Conservation (phyloP, 192 early-diverging fungal genomes). For the Chytriomyces hyalinus region DNA sequence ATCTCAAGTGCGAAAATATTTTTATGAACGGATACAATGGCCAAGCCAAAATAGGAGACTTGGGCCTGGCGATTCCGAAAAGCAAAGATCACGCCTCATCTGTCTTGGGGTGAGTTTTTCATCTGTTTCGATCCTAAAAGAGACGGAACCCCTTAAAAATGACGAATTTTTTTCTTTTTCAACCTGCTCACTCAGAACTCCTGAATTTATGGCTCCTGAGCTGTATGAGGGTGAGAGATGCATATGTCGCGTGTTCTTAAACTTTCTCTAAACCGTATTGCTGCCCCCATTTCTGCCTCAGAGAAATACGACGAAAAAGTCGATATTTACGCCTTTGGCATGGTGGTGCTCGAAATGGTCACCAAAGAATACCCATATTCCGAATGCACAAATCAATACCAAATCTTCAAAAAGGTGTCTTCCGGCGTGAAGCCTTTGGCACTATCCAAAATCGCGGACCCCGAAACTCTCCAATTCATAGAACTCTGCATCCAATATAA, state of each 20-base stretch:
- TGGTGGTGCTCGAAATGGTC: conserved; percentile 64
- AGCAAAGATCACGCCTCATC: conserved; percentile 68
- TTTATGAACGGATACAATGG: conserved; percentile 91
- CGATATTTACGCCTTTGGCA: conserved; percentile 89
- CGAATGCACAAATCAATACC: conserved; percentile 83
- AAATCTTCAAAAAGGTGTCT: conserved; percentile 83
- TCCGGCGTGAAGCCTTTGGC: conserved; percentile 74
- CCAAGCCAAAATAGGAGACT: conserved; percentile 86
- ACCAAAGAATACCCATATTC: conserved; percentile 89
- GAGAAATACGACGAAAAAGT: conserved; percentile 85
- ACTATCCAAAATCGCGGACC: conserved; percentile 65
- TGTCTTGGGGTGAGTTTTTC: conserved; percentile 60
- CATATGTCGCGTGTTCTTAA: not conserved
- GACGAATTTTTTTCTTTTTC: conserved; percentile 13
- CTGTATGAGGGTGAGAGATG: conserved; percentile 70
- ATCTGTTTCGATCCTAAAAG: not conserved
- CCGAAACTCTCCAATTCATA: conserved; percentile 69
- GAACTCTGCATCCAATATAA: conserved; percentile 70
- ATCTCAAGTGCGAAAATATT: conserved; percentile 73
- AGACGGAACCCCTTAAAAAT: not conserved
- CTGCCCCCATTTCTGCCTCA: not conserved
- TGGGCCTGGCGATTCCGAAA: conserved; percentile 76
- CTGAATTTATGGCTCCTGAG: conserved; percentile 92
- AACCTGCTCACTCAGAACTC: conserved; percentile 52
- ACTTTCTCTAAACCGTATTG: no score